Evolutionary conservation across 148 eudicot species (phyloP), one percentile per base, ranked within the genome.

Genomic region (Arctostaphylos glauca): DNA sequence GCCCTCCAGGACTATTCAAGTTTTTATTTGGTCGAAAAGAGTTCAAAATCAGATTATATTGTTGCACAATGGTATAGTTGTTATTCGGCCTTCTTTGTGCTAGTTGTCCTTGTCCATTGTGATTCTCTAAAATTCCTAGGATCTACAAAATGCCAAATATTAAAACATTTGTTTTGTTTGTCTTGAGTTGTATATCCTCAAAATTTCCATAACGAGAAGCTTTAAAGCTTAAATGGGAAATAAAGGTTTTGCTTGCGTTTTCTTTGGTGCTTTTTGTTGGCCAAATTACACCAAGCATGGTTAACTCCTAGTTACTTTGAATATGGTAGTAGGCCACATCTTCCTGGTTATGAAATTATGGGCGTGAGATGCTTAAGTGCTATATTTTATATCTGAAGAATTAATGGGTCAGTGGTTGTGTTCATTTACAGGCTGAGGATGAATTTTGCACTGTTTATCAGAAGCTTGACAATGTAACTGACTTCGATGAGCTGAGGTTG

Each of bases 401-500:
- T 41, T 46, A 52, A 72, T 60, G 73, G 56, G 10, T 81, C 53
- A 77, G 60, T 38, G 68, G 15, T 31, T 77, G 46, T 59, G 59
- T 66, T 72, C 41, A 81, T 54, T 53, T 47, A 52, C 88, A 91
- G 93, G 91, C 68, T 48, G 88, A 81, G 59, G 82, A 85, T 76
- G 84, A 84, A 59, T 85, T 85, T 76, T 80, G 84, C 83, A 68
- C 55, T 21, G 83, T 74, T 59, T 88, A 80, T 85, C 91, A 83
- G 84, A 88, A 88, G 76, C 88, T 87, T 68, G 89, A 87, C 68
- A 86, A 80, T 83, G 82, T 70, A 3, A 85, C 74, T 21, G 87
- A 80, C 23, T 84, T 83, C 52, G 92, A 91, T 83, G 91, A 86
- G 76, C 81, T 92, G 83, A 87, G 88, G 79, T 83, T 91, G 81